These are phyloP conservation scores for Raddia distichophylla DNA, from an alignment of 176 grass and related monocot genomes.

Conservation along the genomic window DNA sequence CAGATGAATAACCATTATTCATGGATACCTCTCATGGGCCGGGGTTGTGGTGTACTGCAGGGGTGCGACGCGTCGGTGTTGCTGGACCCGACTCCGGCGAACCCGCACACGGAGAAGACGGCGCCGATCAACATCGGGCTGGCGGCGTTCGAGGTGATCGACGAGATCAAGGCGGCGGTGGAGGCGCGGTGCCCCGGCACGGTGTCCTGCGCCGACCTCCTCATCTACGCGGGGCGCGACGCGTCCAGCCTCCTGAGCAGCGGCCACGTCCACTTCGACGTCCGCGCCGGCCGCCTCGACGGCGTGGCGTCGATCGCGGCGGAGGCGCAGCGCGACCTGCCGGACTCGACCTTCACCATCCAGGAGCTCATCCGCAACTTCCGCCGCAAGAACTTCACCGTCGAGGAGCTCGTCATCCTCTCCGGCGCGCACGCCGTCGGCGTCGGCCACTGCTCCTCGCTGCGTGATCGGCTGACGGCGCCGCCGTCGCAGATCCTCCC, in stretches of 20 bases:
- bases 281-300: slow-evolving; percentile 52
- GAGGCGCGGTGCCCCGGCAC: slow-evolving; percentile 46
- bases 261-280: slow-evolving; percentile 52
- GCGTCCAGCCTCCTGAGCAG: slow-evolving; percentile 51
- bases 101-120: slow-evolving; percentile 62
- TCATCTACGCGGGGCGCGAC: slow-evolving; percentile 59
- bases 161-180: slow-evolving; percentile 55
- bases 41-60: background rate
- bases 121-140: slow-evolving; percentile 61
- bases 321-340: slow-evolving; percentile 63
- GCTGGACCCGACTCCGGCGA: slow-evolving; percentile 50
- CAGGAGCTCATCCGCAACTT: slow-evolving; percentile 51
- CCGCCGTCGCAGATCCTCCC: slow-evolving; percentile 42
- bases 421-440: slow-evolving; percentile 75
- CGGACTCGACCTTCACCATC: slow-evolving; percentile 61
- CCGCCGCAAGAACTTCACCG: slow-evolving; percentile 59
- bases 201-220: slow-evolving; percentile 66
- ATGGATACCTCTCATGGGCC: too few relatives aligned
- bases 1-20: too few relatives aligned
- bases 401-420: slow-evolving; percentile 70
- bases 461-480: slow-evolving; percentile 43
- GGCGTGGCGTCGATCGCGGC: slow-evolving; percentile 48
- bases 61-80: slow-evolving; percentile 57
- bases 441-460: slow-evolving; percentile 64
- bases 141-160: slow-evolving; percentile 57